These are phyloP conservation scores for Decorospora gaudefroyi DNA, from an alignment of 2,329 filamentous ascomycete species.

Conservation along the genomic window DNA sequence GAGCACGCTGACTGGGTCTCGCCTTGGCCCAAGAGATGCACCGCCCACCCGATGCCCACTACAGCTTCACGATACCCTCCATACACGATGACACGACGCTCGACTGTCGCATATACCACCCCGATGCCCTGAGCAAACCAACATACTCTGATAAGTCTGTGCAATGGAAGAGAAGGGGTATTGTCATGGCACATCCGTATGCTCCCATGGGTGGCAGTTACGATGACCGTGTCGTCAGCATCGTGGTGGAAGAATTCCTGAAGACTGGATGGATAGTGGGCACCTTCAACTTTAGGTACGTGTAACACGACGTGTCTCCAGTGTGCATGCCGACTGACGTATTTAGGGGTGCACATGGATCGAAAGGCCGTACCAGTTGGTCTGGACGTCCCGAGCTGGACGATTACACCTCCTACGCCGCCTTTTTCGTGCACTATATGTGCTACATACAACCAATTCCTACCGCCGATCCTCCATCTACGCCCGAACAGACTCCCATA, in stretches of 20 bases:
- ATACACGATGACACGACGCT: slow-evolving; percentile 76
- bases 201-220: slow-evolving; percentile 82
- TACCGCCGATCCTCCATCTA: slow-evolving; percentile 18
- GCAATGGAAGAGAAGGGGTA: slow-evolving; percentile 54
- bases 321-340: slow-evolving; percentile 1
- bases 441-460: slow-evolving; percentile 55
- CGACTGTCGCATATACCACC: slow-evolving; percentile 80
- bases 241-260: slow-evolving; percentile 67
- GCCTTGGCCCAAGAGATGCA: slow-evolving; percentile 32
- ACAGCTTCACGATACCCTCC: slow-evolving; percentile 78
- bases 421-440: slow-evolving; percentile 76
- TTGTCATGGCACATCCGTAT: slow-evolving; percentile 87
- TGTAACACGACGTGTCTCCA: neutral
- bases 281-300: slow-evolving; percentile 90
- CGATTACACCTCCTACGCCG: slow-evolving; percentile 83
- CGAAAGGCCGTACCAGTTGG: slow-evolving; percentile 83
- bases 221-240: slow-evolving; percentile 79
- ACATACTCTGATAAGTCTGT: neutral
- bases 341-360: slow-evolving; percentile 72
- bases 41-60: slow-evolving; percentile 41
- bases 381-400: slow-evolving; percentile 76
- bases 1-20: slow-evolving; percentile 28
- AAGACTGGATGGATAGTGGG: slow-evolving; percentile 72
- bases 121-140: slow-evolving; percentile 31
- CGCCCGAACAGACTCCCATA: slow-evolving; percentile 18